Conservation (phyloP, 192 early-diverging fungal species). For the Tieghemiomyces parasiticus region DNA sequence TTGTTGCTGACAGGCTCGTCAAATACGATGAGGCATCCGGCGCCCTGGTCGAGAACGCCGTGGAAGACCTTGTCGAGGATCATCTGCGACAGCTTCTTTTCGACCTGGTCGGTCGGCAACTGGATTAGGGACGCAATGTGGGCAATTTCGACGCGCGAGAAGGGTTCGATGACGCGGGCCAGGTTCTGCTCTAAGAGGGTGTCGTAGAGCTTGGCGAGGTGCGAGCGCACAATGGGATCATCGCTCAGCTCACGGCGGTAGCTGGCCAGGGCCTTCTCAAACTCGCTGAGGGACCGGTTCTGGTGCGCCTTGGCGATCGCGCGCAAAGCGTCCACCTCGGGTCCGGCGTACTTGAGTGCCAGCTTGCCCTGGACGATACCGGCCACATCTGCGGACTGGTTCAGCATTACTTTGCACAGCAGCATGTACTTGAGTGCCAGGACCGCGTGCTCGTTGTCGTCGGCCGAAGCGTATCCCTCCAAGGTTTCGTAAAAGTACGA, state of each 20-base stretch:
- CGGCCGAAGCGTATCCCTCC: slow-evolving; percentile 81
- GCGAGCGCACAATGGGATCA: slow-evolving; percentile 88
- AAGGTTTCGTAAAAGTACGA: slow-evolving; percentile 99
- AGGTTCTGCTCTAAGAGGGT: slow-evolving; percentile 94
- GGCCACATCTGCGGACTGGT: slow-evolving; percentile 91
- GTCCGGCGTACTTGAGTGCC: slow-evolving; percentile 73
- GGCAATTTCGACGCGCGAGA: slow-evolving; percentile 88
- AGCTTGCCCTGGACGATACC: slow-evolving; percentile 83
- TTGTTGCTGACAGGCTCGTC: slow-evolving; percentile 80
- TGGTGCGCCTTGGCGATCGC: slow-evolving; percentile 90
- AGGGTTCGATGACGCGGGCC: slow-evolving; percentile 94
- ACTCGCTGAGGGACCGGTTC: slow-evolving; percentile 91
- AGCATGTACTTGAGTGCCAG: slow-evolving; percentile 96
- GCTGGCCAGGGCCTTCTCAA: slow-evolving; percentile 77
- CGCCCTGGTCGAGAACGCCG: slow-evolving; percentile 96
- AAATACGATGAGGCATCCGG: slow-evolving; percentile 89
- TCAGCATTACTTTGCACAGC: slow-evolving; percentile 98
- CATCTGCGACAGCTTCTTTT: slow-evolving; percentile 97
- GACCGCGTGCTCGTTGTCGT: slow-evolving; percentile 77
- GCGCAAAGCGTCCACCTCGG: slow-evolving; percentile 86
- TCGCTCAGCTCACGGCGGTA: slow-evolving; percentile 78
- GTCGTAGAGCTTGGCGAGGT: slow-evolving; percentile 88
- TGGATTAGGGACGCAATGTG: slow-evolving; percentile 91
- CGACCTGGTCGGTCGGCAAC: slow-evolving; percentile 83
- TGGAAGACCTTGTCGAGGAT: slow-evolving; percentile 93